Conservation (phyloP, 2,329 filamentous ascomycete species). For the Zasmidium citrigriseum region DNA sequence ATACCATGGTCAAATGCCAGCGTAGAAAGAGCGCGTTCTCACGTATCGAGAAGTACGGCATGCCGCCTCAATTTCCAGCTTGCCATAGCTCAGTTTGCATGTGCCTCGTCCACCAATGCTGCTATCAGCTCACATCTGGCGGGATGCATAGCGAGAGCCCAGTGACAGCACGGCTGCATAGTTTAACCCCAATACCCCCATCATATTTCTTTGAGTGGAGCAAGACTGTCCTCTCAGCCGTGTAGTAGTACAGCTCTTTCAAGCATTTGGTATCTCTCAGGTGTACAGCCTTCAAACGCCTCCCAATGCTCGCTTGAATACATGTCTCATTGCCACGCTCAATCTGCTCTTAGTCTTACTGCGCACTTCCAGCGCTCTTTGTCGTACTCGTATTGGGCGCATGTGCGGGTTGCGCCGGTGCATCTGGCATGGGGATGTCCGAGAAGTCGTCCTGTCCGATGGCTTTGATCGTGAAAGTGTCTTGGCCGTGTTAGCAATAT, state of each 20-base stretch:
- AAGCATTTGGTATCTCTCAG: not conserved
- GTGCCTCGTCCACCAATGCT: no score
- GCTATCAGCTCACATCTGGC: no score
- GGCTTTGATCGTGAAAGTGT: constrained; percentile 73
- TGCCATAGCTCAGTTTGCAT: no score
- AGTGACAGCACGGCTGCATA: no score
- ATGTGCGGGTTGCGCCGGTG: constrained; percentile 54
- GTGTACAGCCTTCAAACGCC: no score
- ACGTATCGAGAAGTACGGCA: no score
- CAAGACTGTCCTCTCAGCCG: no score
- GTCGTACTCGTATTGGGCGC: constrained; percentile 26
- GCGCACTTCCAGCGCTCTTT: constrained; percentile 26
- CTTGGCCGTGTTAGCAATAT: constrained; percentile 42
- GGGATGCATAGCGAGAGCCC: no score
- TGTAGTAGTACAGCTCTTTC: not conserved
- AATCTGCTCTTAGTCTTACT: constrained; percentile 3
- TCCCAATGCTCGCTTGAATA: constrained; percentile 14
- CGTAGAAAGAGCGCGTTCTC: not conserved
- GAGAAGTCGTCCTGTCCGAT: constrained; percentile 97
- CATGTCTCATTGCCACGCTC: not conserved
- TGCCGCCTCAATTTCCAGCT: no score
- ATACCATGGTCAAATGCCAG: not conserved
- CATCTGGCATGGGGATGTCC: constrained; percentile 86
- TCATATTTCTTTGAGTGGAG: no score
- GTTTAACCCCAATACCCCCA: no score